Conservation (phyloP, 805 yeast genomes). For the Tetrapisispora pingtungensis region DNA sequence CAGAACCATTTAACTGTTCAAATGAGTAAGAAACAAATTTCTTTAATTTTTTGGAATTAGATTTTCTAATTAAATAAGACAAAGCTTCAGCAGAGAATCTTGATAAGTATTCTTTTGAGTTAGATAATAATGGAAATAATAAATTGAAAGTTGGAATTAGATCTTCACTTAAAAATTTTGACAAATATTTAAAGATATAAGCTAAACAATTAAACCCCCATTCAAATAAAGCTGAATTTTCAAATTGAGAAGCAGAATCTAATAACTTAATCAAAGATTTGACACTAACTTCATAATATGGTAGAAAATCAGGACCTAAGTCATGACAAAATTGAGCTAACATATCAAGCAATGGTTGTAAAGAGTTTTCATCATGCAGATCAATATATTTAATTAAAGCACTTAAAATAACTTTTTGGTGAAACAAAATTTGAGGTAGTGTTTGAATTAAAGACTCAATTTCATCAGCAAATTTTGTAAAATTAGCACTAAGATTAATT, state of each 20-base stretch:
- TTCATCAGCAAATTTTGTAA: slow-evolving; percentile 50
- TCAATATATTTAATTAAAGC: slow-evolving; percentile 38
- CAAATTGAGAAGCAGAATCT: slow-evolving; percentile 36
- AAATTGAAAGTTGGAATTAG: slow-evolving; percentile 58
- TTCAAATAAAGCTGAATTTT: slow-evolving; percentile 58
- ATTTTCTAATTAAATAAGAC: slow-evolving; percentile 70
- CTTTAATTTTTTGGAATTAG: slow-evolving; percentile 38
- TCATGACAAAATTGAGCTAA: slow-evolving; percentile 84
- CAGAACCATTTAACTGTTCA: slow-evolving; percentile 26
- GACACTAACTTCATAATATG: slow-evolving; percentile 50
- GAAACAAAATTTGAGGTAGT: slow-evolving; percentile 70
- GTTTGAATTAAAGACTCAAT: slow-evolving; percentile 52
- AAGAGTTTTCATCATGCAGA: slow-evolving; percentile 54
- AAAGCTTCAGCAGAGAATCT: slow-evolving; percentile 87
- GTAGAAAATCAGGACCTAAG: slow-evolving; percentile 81
- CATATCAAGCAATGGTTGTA: slow-evolving; percentile 74
- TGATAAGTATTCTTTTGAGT: slow-evolving; percentile 54
- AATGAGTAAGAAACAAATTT: slow-evolving; percentile 38
- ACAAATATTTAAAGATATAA: slow-evolving; percentile 77
- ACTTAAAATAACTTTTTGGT: slow-evolving; percentile 52
- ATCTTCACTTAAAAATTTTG: slow-evolving; percentile 52
- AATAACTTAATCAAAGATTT: slow-evolving; percentile 38
- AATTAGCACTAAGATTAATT: slow-evolving; percentile 64
- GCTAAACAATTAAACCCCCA: slow-evolving; percentile 80
- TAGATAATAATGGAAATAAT: slow-evolving; percentile 51